phyloP scores from a whole-genome alignment of 768 basidiomycete species.

The Phlegmacium glaucopus region DNA sequence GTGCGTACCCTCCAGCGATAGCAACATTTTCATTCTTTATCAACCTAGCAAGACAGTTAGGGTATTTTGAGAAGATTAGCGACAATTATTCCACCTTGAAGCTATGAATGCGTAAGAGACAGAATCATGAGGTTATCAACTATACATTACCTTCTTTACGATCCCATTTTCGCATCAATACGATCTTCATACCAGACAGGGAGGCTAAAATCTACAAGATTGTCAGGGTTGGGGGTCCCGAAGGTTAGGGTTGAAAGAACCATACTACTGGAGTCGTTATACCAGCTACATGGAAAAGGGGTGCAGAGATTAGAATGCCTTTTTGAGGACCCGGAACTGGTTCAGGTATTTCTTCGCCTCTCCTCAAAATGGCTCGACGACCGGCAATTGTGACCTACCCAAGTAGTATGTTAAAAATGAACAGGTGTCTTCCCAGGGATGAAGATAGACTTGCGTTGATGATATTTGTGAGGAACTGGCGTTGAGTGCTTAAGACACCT shows the following conservation, averaged over 20 bases:
- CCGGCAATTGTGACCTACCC: conserved; percentile 40
- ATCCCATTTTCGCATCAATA: conserved; percentile 56
- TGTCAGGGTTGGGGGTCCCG: conserved; percentile 1
- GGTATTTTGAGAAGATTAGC: not conserved
- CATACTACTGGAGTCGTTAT: conserved; percentile 44
- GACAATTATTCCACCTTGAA: conserved; percentile 11
- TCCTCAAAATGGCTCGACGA: conserved; percentile 42
- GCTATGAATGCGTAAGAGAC: conserved; percentile 13
- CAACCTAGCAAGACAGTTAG: conserved; percentile 28
- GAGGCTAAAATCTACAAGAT: conserved; percentile 47
- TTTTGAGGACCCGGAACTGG: conserved; percentile 40
- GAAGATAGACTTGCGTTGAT: conserved; percentile 38
- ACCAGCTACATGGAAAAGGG: conserved; percentile 67
- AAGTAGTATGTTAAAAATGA: not conserved
- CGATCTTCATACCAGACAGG: conserved; percentile 50
- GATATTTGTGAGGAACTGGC: conserved; percentile 57
- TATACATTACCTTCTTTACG: conserved; percentile 40
- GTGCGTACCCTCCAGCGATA: conserved; percentile 47
- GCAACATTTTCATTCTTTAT: conserved; percentile 51
- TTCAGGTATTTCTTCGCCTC: conserved; percentile 39
- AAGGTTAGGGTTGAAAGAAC: not conserved
- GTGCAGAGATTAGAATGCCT: conserved; percentile 53
- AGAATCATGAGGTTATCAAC: conserved; percentile 5
- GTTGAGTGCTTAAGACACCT: conserved; percentile 62
- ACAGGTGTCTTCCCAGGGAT: not conserved